Evolutionary conservation across 192 early-diverging fungal genomes (phyloP), one percentile per base, ranked within the genome.

Genomic region (Rhizoclosmatium globosum): DNA sequence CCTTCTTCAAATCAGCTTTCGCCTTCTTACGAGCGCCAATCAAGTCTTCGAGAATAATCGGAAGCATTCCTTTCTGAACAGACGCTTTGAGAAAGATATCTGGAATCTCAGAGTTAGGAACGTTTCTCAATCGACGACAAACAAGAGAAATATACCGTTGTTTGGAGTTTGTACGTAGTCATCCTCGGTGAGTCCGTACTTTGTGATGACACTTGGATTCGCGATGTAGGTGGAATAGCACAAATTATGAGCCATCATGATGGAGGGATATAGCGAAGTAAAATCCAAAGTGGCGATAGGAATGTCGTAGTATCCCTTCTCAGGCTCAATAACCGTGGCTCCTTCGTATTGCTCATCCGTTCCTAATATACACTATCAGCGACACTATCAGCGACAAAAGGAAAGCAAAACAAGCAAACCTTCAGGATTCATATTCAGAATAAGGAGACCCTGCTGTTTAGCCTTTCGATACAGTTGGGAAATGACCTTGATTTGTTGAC

Each of bases 161-260:
- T 94, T 94, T 2, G 96, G 97, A 9, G 97, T 98, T 2, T 92
- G 83, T 31, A 92, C 91, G 81, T 95, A 98, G 79, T 99, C 97
- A 2, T 90, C 82, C 79, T 93, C 94, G 78, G 87, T 87, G 39
- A 92, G 89, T 3, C 96, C 83, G 15, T 65, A 53, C 48, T 88
- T 83, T 3, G 44, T 56, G 31, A 62, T 62, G 11, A 62, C 21
- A 21, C 48, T 66, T 39, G 89, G 77, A 59, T 89, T 88, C 76
- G 91, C 86, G 42, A 95, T 89, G 56, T 95, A 87, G 0, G 98
- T 97, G 1, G 95, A 95, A 82, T 99, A 99, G 84, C 98, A 99
- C 41, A 99, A 88, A 78, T 99, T 99, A 85, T 97, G 98, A 39
- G 95, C 97, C 92, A 98, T 98, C 95, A 99, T 99, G 76, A 99